Base-by-base conservation (phyloP, 2,329 filamentous ascomycete species). In the Arthrinium phaeospermum region DNA sequence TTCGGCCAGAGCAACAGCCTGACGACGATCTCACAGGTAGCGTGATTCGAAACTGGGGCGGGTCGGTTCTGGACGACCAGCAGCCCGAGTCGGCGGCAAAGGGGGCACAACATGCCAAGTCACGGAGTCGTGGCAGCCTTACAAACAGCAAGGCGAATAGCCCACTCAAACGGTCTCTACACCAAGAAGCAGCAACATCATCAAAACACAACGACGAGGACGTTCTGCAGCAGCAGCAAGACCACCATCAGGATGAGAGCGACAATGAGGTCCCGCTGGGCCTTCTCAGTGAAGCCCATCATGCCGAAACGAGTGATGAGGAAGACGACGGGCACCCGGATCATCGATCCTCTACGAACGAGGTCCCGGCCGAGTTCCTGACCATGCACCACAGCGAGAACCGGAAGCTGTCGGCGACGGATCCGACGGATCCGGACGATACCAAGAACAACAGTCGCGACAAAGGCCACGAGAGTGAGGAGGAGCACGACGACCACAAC, bases 311-410 rank as follows among this genome's bases (percentile, higher is more conserved):
- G 46, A 73, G 71, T 74, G 74, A 75, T 69, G 73, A 72, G 57
- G 74, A 74, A 67, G 70, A 71, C 6, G 70, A 71, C 3, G 53
- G 27, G 7, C 53, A 61, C 34, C 27, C 27, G 4, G 53, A 37
- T 61, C 53, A 37, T 37, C 19, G 16, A 19, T 64, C 57, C n/a
- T 30, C 70, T 70, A 45, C 47, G 7, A 73, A 73, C 34, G 86
- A 87, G 70, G 83, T 89, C 10, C 87, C 88, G 0, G 80, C 81
- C 0, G 87, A 90, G 72, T 89, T 90, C 74, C 75, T 90, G 8
- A 84, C 84, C 14, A 85, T 88, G 75, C 84, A 87, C 37, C 77
- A 27, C 22, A 22, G 37, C 8, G 24, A 67, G 24, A 13, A n/a
- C 30, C 22, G 22, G 53, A 61, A 64, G 57, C 10, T 8, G 12